Conservation (phyloP, 2,329 filamentous ascomycete species). For the Colletotrichum gigasporum region DNA sequence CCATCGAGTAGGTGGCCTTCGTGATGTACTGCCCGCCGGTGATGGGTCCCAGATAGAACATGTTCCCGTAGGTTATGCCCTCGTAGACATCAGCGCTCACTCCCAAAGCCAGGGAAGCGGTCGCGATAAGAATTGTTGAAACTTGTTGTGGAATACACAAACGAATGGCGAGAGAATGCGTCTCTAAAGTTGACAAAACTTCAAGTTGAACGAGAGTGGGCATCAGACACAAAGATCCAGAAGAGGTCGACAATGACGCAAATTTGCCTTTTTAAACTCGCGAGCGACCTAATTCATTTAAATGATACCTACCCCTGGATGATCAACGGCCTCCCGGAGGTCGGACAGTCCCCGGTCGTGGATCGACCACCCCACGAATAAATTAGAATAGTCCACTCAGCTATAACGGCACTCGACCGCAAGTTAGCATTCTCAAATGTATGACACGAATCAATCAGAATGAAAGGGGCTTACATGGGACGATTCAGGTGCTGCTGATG, state of each 20-base stretch:
- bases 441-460: background rate
- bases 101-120: conserved; percentile 4
- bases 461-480: background rate
- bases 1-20: conserved; percentile 34
- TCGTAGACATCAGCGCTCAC: conserved; percentile 13
- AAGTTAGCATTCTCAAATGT: background rate
- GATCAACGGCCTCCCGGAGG: background rate
- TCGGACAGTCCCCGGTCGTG: background rate
- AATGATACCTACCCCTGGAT: background rate
- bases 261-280: background rate
- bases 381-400: background rate
- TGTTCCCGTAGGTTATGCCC: conserved; percentile 19
- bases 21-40: conserved; percentile 26
- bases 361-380: background rate
- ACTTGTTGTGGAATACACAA: background rate
- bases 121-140: background rate
- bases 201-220: background rate
- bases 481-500: background rate
- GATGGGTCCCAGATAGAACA: conserved; percentile 19
- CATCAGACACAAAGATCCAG: background rate
- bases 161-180: conserved; percentile 3
- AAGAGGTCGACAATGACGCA: background rate
- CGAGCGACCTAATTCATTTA: background rate
- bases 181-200: background rate
- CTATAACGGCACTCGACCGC: conserved; percentile 2